Evolutionary conservation across 2,329 filamentous ascomycete species (phyloP).

Genomic region (Coniochaeta hoffmannii): DNA sequence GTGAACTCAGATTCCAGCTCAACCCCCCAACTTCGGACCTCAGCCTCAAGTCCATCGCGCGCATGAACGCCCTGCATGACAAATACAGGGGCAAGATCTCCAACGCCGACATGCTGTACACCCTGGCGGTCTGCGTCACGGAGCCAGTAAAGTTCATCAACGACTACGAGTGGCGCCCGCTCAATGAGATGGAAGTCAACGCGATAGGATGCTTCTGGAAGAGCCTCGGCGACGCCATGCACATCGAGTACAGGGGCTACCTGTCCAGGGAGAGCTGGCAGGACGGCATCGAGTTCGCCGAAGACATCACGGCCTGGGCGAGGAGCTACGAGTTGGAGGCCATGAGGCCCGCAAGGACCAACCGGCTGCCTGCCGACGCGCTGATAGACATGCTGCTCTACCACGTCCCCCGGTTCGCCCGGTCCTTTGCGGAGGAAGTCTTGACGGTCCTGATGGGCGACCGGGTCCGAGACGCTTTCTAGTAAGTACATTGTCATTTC

Average conservation of each 20-base stretch:
- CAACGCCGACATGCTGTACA: conserved; percentile 30
- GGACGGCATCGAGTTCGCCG: conserved; percentile 44
- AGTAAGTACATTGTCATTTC: conserved; percentile 32
- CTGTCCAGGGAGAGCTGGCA: conserved; percentile 31
- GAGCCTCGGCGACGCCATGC: conserved; percentile 61
- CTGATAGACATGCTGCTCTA: conserved; percentile 55
- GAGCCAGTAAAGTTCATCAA: conserved; percentile 59
- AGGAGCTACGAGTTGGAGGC: conserved; percentile 48
- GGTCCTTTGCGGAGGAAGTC: conserved; percentile 39
- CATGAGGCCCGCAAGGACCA: conserved; percentile 48
- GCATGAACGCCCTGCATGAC: conserved; percentile 31
- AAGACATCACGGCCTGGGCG: conserved; percentile 40
- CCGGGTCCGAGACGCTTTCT: conserved; percentile 56
- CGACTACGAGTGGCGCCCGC: conserved; percentile 61
- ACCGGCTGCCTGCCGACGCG: conserved; percentile 46
- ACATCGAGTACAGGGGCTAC: conserved; percentile 42
- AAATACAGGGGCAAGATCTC: conserved; percentile 26
- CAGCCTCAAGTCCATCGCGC: conserved; percentile 24
- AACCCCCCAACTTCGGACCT: conserved; percentile 28
- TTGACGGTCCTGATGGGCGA: conserved; percentile 57
- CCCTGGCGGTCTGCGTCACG: conserved; percentile 50
- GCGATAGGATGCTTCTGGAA: conserved; percentile 66
- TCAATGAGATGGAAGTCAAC: conserved; percentile 61
- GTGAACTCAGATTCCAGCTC: conserved; percentile 18
- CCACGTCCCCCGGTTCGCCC: conserved; percentile 36